phyloP scores from a whole-genome alignment of 805 yeast genomes.

The Lipomyces lipofer region DNA sequence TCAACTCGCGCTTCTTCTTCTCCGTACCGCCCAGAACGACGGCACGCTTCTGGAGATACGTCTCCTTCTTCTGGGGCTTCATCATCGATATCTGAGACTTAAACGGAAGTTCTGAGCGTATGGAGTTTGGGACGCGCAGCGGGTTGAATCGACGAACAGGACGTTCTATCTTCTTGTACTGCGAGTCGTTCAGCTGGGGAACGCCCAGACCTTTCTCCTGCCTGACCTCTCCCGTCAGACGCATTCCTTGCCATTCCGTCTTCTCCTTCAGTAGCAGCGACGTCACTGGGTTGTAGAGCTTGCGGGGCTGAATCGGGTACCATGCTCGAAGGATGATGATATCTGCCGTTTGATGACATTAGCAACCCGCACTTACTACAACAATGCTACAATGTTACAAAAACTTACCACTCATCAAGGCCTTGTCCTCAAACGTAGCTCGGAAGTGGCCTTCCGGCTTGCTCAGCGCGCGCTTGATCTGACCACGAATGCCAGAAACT shows the following conservation, averaged over 20 bases:
- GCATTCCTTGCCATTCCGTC: conserved; percentile 93
- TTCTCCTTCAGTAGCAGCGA: conserved; percentile 78
- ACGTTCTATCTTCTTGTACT: conserved; percentile 75
- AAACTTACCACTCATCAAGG: conserved; percentile 60
- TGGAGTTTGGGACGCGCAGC: conserved; percentile 75
- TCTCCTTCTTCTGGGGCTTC: conserved; percentile 68
- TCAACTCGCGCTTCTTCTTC: conserved; percentile 84
- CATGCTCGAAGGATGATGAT: conserved; percentile 88
- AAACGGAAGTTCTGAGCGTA: conserved; percentile 81
- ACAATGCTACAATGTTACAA: background rate
- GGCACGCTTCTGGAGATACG: conserved; percentile 87
- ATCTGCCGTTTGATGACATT: conserved; percentile 47
- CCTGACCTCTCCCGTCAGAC: conserved; percentile 90
- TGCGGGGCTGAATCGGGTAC: conserved; percentile 91
- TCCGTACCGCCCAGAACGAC: conserved; percentile 74
- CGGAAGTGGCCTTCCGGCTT: conserved; percentile 95
- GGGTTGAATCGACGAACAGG: conserved; percentile 82
- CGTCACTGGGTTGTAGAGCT: conserved; percentile 94
- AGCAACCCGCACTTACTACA: background rate
- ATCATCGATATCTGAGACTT: conserved; percentile 84
- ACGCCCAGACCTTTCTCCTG: conserved; percentile 68
- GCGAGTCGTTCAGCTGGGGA: conserved; percentile 55
- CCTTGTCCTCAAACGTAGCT: conserved; percentile 95
- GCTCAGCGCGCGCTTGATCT: conserved; percentile 89
- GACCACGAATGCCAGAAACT: conserved; percentile 96